Conservation (phyloP, 306 rosid species). For the Cicer yamashitae region DNA sequence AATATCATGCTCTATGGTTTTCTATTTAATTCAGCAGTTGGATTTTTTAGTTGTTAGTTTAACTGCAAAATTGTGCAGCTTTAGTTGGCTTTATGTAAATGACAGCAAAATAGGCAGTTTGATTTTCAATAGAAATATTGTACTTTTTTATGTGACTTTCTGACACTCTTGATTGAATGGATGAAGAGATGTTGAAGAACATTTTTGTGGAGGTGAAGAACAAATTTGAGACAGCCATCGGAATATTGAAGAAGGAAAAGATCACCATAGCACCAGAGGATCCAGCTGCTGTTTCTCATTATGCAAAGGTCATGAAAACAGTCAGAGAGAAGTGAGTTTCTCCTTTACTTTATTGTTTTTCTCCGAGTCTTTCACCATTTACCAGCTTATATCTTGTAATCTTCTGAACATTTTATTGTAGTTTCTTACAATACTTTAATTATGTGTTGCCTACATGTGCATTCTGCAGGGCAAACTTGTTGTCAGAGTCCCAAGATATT, state of each 20-base stretch:
- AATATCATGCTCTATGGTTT: background rate
- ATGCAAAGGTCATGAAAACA: conserved; percentile 84
- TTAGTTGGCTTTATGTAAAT: conserved; percentile 8
- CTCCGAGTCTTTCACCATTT: conserved; percentile 23
- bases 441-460: conserved; percentile 32
- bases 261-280: conserved; percentile 89
- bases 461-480: conserved; percentile 70
- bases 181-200: conserved; percentile 83
- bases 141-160: conserved; percentile 21
- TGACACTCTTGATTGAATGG: conserved; percentile 40
- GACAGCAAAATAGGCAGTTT: background rate
- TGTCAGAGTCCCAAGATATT: conserved; percentile 75
- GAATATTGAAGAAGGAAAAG: conserved; percentile 81
- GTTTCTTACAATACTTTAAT: background rate
- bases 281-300: conserved; percentile 86
- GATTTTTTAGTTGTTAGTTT: conserved; percentile 25
- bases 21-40: conserved; percentile 5
- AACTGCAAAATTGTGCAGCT: background rate
- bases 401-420: background rate
- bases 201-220: conserved; percentile 79
- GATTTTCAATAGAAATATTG: background rate
- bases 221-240: conserved; percentile 80
- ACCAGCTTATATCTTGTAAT: conserved; percentile 9
- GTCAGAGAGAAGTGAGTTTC: conserved; percentile 81
- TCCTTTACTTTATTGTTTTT: conserved; percentile 36